Evolutionary conservation across 2,329 filamentous ascomycete species (phyloP), one percentile per base, ranked within the genome.

Genomic region (Pseudocercospora cruenta): DNA sequence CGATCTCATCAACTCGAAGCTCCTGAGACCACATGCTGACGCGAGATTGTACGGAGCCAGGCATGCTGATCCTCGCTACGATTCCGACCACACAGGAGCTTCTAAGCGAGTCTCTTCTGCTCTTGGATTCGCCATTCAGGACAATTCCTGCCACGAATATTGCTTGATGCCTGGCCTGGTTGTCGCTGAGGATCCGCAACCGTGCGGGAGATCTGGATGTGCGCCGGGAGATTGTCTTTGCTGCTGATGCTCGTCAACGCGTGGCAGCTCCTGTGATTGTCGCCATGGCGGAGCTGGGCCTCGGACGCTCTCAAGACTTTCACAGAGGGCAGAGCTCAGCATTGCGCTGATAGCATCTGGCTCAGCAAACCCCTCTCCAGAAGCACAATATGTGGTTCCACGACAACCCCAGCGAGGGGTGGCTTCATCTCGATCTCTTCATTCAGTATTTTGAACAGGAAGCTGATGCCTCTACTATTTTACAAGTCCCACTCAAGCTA

Each of bases 381-480:
- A 36, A 36, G 33, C 33, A 14, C 12, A 3, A 36, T 16, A 28
- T 21, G 24, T 54, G 19, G 14, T 24, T 31, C 49, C 22, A 54
- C 14, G 49, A 36, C 33, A 36, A 4, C 2, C 33, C 22, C 24
- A 24, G 24, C 10, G 24, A 33, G 12, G 54, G 54, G 1, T n/a
- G 54, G 54, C 54, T 39, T n/a, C 54, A 58, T 36, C 54, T 22
- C 55, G 10, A 36, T 43, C 3, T 58, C 31, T 26, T 39, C 55
- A 39, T 24, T 58, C n/a, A 19, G 24, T 43, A 58, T 21, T 28
- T 24, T 58, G 33, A 31, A 58, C 26, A 43, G 55, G 31, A 58
- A 58, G 55, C 55, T 58, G 9, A 39, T 39, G 55, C 31, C 31
- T 60, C 43, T 19, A 51, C 45, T 60, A 60, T 60, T 43, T 31